phyloP scores from a whole-genome alignment of 139 green algal genomes.

The Penium margaritaceum region DNA sequence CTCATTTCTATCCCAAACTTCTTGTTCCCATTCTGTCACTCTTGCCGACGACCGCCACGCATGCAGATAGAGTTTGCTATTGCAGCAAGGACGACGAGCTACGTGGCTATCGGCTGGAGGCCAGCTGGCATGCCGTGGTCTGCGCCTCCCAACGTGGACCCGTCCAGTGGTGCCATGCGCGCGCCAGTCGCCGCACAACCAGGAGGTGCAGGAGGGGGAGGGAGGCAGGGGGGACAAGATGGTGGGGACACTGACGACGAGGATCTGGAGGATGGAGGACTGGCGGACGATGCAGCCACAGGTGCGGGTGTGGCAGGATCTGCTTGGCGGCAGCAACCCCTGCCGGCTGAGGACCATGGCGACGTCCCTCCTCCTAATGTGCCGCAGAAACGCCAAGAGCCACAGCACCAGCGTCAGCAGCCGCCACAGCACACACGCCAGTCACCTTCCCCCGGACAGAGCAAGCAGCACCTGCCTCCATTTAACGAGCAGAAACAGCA shows the following conservation, averaged over 20 bases:
- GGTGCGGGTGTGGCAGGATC: not conserved
- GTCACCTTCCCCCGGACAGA: no score
- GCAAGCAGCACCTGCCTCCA: no score
- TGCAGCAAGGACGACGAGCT: constrained; percentile 23
- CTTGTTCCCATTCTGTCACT: not conserved
- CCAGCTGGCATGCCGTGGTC: constrained; percentile 6
- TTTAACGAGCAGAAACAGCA: no score
- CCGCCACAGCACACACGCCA: no score
- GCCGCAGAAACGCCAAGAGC: no score
- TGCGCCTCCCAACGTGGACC: constrained; percentile 3
- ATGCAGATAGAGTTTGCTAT: constrained; percentile 30
- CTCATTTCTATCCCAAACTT: not conserved
- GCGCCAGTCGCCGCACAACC: no score
- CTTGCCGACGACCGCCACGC: not conserved
- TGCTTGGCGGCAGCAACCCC: no score
- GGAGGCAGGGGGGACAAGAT: not conserved
- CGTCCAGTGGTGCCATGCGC: no score
- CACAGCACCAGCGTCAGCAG: no score
- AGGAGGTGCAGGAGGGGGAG: no score
- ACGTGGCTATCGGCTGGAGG: constrained; percentile 27
- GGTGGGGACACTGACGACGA: not conserved
- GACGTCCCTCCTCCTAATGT: no score
- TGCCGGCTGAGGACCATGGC: no score
- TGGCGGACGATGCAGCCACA: not conserved
- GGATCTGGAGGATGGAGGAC: not conserved